Evolutionary conservation across 176 grass and related monocot species (phyloP), one percentile per base, ranked within the genome.

Genomic region (Eragrostis nindensis): DNA sequence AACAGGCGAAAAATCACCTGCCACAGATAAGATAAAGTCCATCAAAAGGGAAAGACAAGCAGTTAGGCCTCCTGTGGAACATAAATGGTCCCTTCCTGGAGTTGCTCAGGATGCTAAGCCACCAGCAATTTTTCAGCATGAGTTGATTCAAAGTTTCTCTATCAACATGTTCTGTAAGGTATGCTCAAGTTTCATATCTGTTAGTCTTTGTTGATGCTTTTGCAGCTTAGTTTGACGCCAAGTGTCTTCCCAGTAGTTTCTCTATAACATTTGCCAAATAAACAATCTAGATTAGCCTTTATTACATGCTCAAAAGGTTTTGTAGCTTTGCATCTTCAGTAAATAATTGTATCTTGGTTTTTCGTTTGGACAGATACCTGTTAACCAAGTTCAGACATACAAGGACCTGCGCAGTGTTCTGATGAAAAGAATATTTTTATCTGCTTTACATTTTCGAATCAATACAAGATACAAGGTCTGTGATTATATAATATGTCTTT

Each of bases 111-210:
- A 57, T 55, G 76, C 76, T 48, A 95, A 95, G 81, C 78, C 71
- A 68, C 92, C 92, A 52, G 90, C 88, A 82, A 93, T 98, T 83
- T 98, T 98, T 76, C 92, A 98, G 82, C 96, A 98, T 77, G 96
- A 98, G 84, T 72, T 98, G 71, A 93, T 98, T 71, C 92, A 94
- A 59, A 93, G 91, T 73, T 98, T 98, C 73, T 98, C 96, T 82
- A 85, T 98, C 70, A 98, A 98, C 88, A 95, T 98, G 96, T 98
- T 98, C 66, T 94, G 92, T 73, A 98, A 98, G 92, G 96, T 98
- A 95, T 42, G 66, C 57, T 86, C 66, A 79, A 63, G 6, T 82
- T 75, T 38, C 0, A 66, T 67, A 42, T 56, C 46, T 83, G 43
- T 60, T 67, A 78, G 21, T 49, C 26, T 60, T 52, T 21, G 43